Evolutionary conservation across 352 stramenopile species (phyloP).

Genomic region (Phytophthora multivora): DNA sequence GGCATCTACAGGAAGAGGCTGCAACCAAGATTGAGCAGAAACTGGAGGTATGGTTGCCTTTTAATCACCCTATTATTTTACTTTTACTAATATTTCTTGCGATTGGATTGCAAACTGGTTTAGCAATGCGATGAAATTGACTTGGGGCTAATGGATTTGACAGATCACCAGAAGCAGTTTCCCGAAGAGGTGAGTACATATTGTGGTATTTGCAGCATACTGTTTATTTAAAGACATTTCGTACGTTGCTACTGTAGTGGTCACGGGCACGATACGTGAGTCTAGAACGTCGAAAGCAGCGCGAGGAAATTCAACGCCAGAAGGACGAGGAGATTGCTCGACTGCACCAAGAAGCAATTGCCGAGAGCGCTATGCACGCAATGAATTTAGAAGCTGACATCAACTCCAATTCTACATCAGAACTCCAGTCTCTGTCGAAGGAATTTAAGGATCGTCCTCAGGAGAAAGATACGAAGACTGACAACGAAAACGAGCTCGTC

Average conservation of each 20-base stretch:
- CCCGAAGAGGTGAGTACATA: conserved; percentile 59
- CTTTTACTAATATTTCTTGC: conserved; percentile 5
- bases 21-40: conserved; percentile 72
- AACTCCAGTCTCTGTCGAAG: conserved; percentile 69
- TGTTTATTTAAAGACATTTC: not conserved
- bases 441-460: conserved; percentile 53
- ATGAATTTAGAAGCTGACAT: conserved; percentile 79
- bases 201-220: not conserved
- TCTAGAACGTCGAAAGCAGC: conserved; percentile 54
- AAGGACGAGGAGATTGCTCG: conserved; percentile 73
- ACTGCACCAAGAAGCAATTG: conserved; percentile 72
- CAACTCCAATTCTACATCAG: conserved; percentile 41
- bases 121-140: conserved; percentile 88
- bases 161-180: conserved; percentile 70
- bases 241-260: conserved; percentile 56
- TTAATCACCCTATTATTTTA: not conserved
- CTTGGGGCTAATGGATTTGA: conserved; percentile 73
- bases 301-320: conserved; percentile 66
- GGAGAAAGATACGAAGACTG: conserved; percentile 62
- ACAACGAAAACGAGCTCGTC: conserved; percentile 77
- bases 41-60: conserved; percentile 53
- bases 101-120: not conserved
- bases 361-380: conserved; percentile 70
- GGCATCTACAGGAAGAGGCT: conserved; percentile 46
- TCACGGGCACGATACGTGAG: conserved; percentile 53